Conservation (phyloP, 2,329 filamentous ascomycete genomes). For the Parascedosporium putredinis region DNA sequence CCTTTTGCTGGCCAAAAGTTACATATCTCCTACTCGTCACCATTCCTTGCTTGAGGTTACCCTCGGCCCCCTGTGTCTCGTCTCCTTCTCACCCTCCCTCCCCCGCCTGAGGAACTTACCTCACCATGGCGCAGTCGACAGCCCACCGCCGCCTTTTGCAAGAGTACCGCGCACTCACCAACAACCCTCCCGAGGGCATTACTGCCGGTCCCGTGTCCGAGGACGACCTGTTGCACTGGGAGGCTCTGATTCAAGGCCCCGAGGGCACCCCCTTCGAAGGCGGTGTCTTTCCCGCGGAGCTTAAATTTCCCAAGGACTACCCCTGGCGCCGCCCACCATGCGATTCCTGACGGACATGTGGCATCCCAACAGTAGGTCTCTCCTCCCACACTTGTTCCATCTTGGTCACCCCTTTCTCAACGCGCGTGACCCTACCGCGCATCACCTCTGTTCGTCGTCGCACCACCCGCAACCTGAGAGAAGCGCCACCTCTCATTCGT, state of each 20-base stretch:
- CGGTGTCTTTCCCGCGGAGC: conserved; percentile 87
- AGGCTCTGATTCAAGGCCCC: conserved; percentile 89
- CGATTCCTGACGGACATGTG: conserved; percentile 89
- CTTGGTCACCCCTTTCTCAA: too few relatives aligned
- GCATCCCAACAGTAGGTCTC: conserved; percentile 77
- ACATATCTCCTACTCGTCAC: too few relatives aligned
- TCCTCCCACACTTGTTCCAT: too few relatives aligned
- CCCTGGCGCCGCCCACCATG: conserved; percentile 94
- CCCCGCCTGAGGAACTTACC: too few relatives aligned
- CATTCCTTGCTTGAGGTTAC: too few relatives aligned
- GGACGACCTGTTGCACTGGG: conserved; percentile 93
- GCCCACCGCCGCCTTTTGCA: conserved; percentile 77
- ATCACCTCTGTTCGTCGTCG: too few relatives aligned
- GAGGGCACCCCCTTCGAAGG: conserved; percentile 95
- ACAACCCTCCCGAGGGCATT: conserved; percentile 94
- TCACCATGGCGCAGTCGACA: conserved; percentile 47
- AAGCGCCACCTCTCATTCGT: too few relatives aligned
- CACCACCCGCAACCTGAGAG: too few relatives aligned
- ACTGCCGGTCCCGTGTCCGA: conserved; percentile 87
- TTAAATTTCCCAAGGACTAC: conserved; percentile 93
- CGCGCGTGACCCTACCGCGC: too few relatives aligned
- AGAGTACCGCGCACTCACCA: conserved; percentile 90
- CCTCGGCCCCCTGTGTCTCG: too few relatives aligned
- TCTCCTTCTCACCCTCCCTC: too few relatives aligned
- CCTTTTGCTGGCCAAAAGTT: too few relatives aligned